These are phyloP conservation scores for Alternaria tenuissima DNA, from an alignment of 2,329 filamentous ascomycete species.

Conservation along the genomic window DNA sequence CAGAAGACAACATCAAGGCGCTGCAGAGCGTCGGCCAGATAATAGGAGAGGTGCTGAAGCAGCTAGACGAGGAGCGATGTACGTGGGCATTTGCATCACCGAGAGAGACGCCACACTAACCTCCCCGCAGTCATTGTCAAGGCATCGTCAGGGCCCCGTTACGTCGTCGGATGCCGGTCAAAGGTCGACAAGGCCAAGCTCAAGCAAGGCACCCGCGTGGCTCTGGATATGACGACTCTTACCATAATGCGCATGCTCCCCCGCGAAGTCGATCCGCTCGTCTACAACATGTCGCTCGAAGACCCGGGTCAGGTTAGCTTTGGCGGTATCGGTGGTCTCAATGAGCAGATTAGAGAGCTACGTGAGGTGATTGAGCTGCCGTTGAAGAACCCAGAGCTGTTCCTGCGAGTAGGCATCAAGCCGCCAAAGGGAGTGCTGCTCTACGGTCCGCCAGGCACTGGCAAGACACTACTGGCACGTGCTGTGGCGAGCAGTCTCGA, in stretches of 20 bases:
- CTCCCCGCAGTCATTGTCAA: conserved; percentile 85
- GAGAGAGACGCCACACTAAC: conserved; percentile 18
- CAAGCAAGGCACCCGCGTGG: conserved; percentile 97
- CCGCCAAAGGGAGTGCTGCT: conserved; percentile 96
- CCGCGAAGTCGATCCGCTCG: conserved; percentile 95
- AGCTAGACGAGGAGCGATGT: conserved; percentile 99
- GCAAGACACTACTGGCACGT: conserved; percentile 92
- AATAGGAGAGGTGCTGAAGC: conserved; percentile 98
- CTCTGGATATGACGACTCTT: conserved; percentile 98
- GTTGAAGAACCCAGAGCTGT: conserved; percentile 97
- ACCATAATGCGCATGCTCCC: conserved; percentile 99
- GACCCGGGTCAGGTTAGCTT: conserved; percentile 98
- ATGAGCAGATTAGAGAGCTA: conserved; percentile 97
- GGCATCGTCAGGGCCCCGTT: conserved; percentile 94
- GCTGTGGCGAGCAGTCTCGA: conserved; percentile 96
- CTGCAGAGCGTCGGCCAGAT: conserved; percentile 99
- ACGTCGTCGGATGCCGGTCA: conserved; percentile 96
- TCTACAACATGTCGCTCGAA: conserved; percentile 99
- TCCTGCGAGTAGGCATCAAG: conserved; percentile 96
- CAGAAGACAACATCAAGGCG: conserved; percentile 99
- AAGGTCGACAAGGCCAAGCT: conserved; percentile 98
- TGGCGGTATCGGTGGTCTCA: conserved; percentile 94
- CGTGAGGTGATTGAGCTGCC: conserved; percentile 97
- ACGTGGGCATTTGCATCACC: conserved; percentile 51
- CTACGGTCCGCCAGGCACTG: conserved; percentile 95